These are phyloP conservation scores for Aspergillus bridgeri DNA, from an alignment of 495 filamentous ascomycete species.

Conservation along the genomic window DNA sequence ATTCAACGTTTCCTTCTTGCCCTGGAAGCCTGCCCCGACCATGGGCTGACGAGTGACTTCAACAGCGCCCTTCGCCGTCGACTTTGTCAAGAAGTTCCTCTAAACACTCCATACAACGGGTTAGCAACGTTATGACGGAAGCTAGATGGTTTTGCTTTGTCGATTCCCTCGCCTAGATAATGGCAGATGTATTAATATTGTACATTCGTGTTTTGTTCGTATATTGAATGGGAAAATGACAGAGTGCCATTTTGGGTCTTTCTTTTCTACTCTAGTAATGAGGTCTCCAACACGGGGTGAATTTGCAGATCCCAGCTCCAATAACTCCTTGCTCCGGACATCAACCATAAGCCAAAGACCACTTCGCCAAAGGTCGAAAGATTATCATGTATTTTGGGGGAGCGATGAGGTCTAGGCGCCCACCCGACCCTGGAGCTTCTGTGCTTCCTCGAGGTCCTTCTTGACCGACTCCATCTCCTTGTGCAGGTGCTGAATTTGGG, in stretches of 20 bases:
- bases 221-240: conserved; percentile 24
- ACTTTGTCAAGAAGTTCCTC: conserved; percentile 70
- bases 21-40: no score
- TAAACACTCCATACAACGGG: conserved; percentile 38
- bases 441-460: conserved; percentile 76
- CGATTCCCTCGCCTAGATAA: conserved; percentile 4
- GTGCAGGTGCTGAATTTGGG: conserved; percentile 80
- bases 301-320: conserved; percentile 14
- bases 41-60: neutral
- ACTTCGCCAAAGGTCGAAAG: neutral
- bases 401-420: neutral
- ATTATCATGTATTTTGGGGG: conserved; percentile 2
- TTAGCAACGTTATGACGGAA: conserved; percentile 2
- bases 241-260: conserved; percentile 4
- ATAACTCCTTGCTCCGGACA: conserved; percentile 17
- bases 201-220: conserved; percentile 26
- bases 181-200: conserved; percentile 37
- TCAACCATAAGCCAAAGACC: conserved; percentile 8
- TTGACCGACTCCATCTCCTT: conserved; percentile 74
- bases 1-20: conserved; percentile 1
- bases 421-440: conserved; percentile 40
- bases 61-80: conserved; percentile 77
- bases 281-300: conserved; percentile 6
- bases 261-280: conserved; percentile 3
- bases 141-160: conserved; percentile 3